Percentiles rank a stretch among this genome's conserved stretches.
Evolutionary conservation across 2,329 filamentous ascomycete genomes (phyloP).

Genomic region (Endoconidiophora polonica): DNA sequence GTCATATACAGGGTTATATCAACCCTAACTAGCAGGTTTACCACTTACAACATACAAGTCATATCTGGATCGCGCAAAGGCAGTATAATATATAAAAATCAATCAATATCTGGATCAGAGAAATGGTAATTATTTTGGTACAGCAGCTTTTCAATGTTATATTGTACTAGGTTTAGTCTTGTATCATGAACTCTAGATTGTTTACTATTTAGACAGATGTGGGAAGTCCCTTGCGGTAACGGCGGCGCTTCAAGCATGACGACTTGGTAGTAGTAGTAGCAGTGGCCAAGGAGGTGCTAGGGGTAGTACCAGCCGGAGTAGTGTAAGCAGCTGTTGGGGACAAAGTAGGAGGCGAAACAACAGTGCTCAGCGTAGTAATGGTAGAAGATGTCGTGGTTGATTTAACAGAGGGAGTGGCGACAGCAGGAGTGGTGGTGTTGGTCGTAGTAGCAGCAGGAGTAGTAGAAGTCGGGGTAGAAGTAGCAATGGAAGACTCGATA

Average conservation of each 20-base stretch:
- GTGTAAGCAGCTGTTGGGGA: background rate
- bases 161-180: no score
- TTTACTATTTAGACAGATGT: background rate
- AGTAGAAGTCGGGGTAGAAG: background rate
- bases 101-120: no score
- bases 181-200: no score
- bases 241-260: conserved; percentile 6
- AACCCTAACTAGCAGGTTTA: no score
- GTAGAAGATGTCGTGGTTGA: background rate
- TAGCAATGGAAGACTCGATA: background rate
- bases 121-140: no score
- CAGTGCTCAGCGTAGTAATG: background rate
- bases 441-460: background rate
- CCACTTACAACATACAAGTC: no score
- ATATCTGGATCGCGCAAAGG: no score
- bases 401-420: background rate
- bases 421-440: background rate
- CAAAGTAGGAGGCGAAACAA: background rate
- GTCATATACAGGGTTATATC: no score
- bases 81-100: no score
- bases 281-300: background rate
- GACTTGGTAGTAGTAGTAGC: conserved; percentile 1
- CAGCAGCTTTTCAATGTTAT: no score
- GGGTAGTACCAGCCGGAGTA: background rate
- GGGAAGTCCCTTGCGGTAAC: conserved; percentile 5